A percentile compares a stretch with the other conserved stretches of the same genome.
Conservation (phyloP, 2,329 filamentous ascomycete genomes). For the Trichoderma atrobrunneum region DNA sequence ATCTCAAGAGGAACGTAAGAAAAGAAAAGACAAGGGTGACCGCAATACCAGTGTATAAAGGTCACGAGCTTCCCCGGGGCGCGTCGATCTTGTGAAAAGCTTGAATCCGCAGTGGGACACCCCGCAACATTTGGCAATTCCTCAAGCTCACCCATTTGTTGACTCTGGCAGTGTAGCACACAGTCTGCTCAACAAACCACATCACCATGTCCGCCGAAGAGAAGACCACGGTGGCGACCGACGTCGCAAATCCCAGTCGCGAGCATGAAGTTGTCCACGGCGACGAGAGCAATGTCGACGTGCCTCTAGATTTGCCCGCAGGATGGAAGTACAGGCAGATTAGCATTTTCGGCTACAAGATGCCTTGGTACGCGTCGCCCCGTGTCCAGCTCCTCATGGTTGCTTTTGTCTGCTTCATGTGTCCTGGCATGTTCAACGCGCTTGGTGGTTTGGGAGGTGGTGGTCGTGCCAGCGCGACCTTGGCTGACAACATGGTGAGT, state of each 20-base stretch:
- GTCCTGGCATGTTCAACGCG: conserved; percentile 72
- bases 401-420: conserved; percentile 54
- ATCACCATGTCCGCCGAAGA: conserved; percentile 30
- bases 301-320: conserved; percentile 36
- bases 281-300: conserved; percentile 17
- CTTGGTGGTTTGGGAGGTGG: conserved; percentile 63
- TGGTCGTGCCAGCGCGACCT: conserved; percentile 50
- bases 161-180: not conserved
- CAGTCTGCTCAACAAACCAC: not conserved
- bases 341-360: conserved; percentile 38
- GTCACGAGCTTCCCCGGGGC: not conserved
- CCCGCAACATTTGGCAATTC: not conserved
- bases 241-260: not conserved
- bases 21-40: not conserved
- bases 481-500: conserved; percentile 61
- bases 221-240: conserved; percentile 12
- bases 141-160: not conserved
- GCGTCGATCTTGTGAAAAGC: not conserved
- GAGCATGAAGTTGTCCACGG: conserved; percentile 10
- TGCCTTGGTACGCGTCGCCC: conserved; percentile 68
- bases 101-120: not conserved
- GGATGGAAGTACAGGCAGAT: conserved; percentile 65
- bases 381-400: conserved; percentile 70
- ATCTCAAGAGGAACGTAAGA: not conserved
- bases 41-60: not conserved